Conservation (phyloP, 305 asterid species). For the Nicotiana rustica region DNA sequence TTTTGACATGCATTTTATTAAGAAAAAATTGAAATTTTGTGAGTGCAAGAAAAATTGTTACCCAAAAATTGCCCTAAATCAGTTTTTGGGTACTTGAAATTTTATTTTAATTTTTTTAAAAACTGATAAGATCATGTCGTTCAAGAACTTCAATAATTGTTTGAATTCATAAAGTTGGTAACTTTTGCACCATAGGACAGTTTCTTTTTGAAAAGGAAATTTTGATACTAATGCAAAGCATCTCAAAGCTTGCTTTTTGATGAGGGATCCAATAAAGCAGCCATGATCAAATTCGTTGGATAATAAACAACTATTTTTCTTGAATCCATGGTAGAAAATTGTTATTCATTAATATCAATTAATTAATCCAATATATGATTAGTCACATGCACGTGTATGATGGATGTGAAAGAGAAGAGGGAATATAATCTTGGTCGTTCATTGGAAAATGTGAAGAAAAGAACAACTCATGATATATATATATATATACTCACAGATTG, state of each 20-base stretch:
- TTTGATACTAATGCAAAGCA: constrained; percentile 26
- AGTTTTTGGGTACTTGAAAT: too few relatives aligned
- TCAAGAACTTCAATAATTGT: constrained; percentile 12
- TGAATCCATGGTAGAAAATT: not conserved
- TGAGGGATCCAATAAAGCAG: constrained; percentile 35
- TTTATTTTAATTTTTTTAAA: too few relatives aligned
- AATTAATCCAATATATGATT: constrained; percentile 29
- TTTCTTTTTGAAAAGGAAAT: constrained; percentile 24
- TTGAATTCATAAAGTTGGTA: constrained; percentile 10
- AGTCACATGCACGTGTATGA: constrained; percentile 32
- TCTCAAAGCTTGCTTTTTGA: constrained; percentile 27
- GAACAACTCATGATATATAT: not conserved
- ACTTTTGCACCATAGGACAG: not conserved
- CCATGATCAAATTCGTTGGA: not conserved
- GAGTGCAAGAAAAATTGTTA: too few relatives aligned
- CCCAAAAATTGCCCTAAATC: too few relatives aligned
- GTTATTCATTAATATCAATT: not conserved
- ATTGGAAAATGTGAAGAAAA: constrained; percentile 31
- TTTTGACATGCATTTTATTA: too few relatives aligned
- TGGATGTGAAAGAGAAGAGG: constrained; percentile 30
- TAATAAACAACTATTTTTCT: constrained; percentile 14
- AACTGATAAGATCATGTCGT: not conserved
- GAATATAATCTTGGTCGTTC: constrained; percentile 43
- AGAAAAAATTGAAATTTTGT: too few relatives aligned
- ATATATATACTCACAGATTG: constrained; percentile 43